Conservation (phyloP, 768 basidiomycete species). For the Peribolospora kevripleyi region DNA sequence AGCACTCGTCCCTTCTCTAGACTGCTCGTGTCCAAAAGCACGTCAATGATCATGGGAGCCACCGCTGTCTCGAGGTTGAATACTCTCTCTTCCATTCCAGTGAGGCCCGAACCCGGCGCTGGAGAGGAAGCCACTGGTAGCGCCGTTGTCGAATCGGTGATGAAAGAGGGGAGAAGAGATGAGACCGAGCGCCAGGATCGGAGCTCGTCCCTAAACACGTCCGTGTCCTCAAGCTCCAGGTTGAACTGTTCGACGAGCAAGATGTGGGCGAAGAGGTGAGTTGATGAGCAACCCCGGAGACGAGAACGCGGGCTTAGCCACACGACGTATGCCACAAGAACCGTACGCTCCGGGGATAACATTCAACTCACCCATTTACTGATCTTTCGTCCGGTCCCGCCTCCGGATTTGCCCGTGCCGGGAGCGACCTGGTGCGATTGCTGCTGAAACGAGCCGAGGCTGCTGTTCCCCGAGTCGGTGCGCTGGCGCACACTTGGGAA, state of each 20-base stretch:
- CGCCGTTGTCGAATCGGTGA: not conserved
- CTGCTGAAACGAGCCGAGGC: not conserved
- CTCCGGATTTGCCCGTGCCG: not conserved
- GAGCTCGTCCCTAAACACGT: conserved; percentile 11
- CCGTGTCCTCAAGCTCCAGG: conserved; percentile 12
- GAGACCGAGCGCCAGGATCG: conserved; percentile 10
- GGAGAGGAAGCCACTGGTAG: not conserved
- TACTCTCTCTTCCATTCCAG: too few relatives aligned
- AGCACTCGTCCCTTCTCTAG: conserved; percentile 12
- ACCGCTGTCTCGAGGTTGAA: not conserved
- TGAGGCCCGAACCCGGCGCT: not conserved
- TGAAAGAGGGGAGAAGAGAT: not conserved
- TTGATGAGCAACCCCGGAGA: not conserved
- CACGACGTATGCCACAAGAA: not conserved
- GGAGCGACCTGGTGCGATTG: not conserved
- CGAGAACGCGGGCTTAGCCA: not conserved
- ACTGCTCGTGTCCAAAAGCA: conserved; percentile 11
- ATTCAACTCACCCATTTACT: conserved; percentile 11
- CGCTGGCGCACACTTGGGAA: not conserved
- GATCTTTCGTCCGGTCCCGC: not conserved
- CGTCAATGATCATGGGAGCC: conserved; percentile 9
- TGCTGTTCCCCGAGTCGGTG: not conserved
- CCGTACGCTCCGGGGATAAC: too few relatives aligned
- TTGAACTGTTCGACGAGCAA: conserved; percentile 10
- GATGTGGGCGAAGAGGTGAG: not conserved